Base-by-base conservation (phyloP, 257 asterid genomes). In the Oldenlandia corymbosa region DNA sequence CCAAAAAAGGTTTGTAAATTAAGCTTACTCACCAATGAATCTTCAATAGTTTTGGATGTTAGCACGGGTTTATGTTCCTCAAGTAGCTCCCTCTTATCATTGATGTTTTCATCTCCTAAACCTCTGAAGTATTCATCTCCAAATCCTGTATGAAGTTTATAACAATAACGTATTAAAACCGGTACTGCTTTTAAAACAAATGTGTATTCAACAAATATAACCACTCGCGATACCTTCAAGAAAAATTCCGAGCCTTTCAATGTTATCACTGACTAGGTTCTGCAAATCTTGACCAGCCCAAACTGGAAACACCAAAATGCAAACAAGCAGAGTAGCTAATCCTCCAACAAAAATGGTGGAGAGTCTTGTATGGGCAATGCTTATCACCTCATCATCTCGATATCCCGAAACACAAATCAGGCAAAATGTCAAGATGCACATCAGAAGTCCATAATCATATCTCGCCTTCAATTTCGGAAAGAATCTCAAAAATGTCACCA, bases 201-300 rank as follows among this genome's bases (percentile, higher is more conserved):
- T n/a, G n/a, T 34, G 9, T 3, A 21, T 18, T 21, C 13, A 31
- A 20, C 16, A 65, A 27, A 46, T 10, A 0, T 67, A n/a, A n/a
- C n/a, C n/a, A n/a, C n/a, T n/a, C n/a, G n/a, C n/a, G n/a, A n/a
- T n/a, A 79, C 91, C 95, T 85, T 87, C 73, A 45, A 90, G 75
- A 73, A 85, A 87, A 43, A 10, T 42, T 0, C 66, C 92, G 16
- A 83, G 81, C 56, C 85, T 90, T 45, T 87, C 87, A 3, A 90
- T 66, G 60, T 82, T 87, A 26, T 77, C 62, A 13, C 90, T 89
- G 12, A 85, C 63, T 34, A 77, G 58, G 10, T 79, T 68, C 45
- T 87, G 94, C 51, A 89, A 85, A 68, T 89, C 91, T 32, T 72
- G 73, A 31, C 95, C 97, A 51, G 95, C 95, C 95, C 97, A 87